Conservation (phyloP, 192 early-diverging fungal genomes). For the Borealophlyctis nickersoniae region DNA sequence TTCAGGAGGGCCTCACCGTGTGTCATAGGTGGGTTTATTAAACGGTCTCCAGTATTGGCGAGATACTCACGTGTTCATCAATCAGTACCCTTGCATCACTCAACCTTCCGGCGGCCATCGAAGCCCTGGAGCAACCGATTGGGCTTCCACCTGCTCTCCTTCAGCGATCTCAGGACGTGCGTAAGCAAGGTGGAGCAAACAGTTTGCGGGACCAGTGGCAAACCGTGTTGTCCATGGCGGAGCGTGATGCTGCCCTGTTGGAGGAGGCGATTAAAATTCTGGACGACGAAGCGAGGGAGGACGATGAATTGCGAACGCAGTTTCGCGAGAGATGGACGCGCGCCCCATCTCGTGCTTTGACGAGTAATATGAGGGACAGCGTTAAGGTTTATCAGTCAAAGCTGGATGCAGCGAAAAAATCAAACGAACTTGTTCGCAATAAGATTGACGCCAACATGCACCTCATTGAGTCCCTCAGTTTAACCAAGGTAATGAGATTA, state of each 20-base stretch:
- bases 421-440: conserved; percentile 49
- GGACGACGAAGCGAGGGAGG: conserved; percentile 67
- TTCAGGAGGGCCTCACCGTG: conserved; percentile 68
- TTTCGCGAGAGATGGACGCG: conserved; percentile 61
- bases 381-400: conserved; percentile 54
- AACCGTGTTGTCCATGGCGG: conserved; percentile 52
- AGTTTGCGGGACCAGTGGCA: conserved; percentile 63
- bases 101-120: conserved; percentile 67
- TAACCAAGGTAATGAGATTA: conserved; percentile 21
- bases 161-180: conserved; percentile 70
- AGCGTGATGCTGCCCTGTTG: conserved; percentile 53
- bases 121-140: conserved; percentile 71
- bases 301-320: conserved; percentile 57
- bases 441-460: conserved; percentile 61
- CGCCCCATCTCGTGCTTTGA: conserved; percentile 49
- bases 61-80: background rate
- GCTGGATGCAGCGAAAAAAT: conserved; percentile 56
- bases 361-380: conserved; percentile 52
- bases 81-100: conserved; percentile 63
- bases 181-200: conserved; percentile 64
- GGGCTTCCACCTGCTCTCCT: conserved; percentile 71
- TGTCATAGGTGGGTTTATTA: conserved; percentile 53
- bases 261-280: conserved; percentile 67
- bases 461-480: conserved; percentile 54
- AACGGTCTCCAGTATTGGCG: background rate